Conservation (phyloP, 257 asterid species). For the Pogostemon cablin region DNA sequence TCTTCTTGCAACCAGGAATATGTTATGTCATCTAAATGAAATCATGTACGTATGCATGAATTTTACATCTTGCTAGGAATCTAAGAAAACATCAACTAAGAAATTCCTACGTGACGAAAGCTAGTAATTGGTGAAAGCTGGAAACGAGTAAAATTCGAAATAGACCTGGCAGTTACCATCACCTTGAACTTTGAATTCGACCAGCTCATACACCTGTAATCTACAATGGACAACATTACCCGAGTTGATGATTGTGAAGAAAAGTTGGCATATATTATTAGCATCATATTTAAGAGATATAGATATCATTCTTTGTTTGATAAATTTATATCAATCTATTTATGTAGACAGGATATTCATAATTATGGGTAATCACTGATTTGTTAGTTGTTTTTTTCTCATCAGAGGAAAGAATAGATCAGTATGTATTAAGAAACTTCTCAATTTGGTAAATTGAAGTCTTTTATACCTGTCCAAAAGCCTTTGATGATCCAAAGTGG, state of each 20-base stretch:
- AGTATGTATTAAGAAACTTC: constrained; percentile 3
- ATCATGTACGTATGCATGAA: too few relatives aligned
- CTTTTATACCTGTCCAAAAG: constrained; percentile 76
- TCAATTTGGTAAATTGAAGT: background rate
- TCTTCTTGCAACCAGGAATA: background rate
- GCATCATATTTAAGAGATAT: constrained; percentile 8
- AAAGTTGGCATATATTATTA: constrained; percentile 1
- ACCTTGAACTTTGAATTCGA: constrained; percentile 86
- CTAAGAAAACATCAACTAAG: too few relatives aligned
- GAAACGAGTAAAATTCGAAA: background rate
- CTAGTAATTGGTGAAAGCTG: background rate
- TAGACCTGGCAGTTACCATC: constrained; percentile 98
- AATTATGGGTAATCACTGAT: background rate
- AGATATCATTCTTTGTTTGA: constrained; percentile 18
- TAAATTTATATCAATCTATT: background rate
- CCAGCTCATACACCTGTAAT: constrained; percentile 79
- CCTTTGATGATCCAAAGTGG: constrained; percentile 93
- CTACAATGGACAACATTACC: constrained; percentile 48
- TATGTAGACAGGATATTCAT: background rate
- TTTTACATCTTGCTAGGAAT: too few relatives aligned
- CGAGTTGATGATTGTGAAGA: constrained; percentile 21
- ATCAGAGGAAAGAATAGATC: background rate
- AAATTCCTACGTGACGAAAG: background rate
- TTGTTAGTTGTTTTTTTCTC: constrained; percentile 8
- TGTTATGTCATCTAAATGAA: too few relatives aligned